These are phyloP conservation scores for Candida quercuum DNA, from an alignment of 805 yeast genomes.

Conservation along the genomic window DNA sequence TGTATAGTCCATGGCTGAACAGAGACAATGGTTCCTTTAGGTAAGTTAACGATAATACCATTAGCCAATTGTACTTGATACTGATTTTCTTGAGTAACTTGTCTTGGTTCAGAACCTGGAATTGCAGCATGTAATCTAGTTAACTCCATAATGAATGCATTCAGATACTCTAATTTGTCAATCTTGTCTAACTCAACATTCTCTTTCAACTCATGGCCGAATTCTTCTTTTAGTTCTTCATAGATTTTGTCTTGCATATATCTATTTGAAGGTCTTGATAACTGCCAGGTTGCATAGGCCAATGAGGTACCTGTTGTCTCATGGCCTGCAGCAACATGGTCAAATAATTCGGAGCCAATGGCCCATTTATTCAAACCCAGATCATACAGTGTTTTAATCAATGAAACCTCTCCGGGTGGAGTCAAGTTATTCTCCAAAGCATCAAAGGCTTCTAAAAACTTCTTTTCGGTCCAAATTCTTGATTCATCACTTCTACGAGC, in stretches of 20 bases:
- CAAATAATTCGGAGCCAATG: conserved; percentile 47
- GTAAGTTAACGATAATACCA: conserved; percentile 30
- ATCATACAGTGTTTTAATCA: conserved; percentile 18
- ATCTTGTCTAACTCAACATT: conserved; percentile 31
- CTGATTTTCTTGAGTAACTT: conserved; percentile 30
- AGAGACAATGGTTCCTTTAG: conserved; percentile 51
- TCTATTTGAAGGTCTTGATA: conserved; percentile 44
- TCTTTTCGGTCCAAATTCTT: conserved; percentile 38
- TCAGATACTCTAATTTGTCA: conserved; percentile 50
- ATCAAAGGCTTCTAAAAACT: conserved; percentile 21
- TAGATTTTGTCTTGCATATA: conserved; percentile 42
- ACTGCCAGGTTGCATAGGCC: conserved; percentile 52
- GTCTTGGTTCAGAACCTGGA: conserved; percentile 70
- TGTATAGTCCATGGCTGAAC: conserved; percentile 66
- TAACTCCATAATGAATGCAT: conserved; percentile 59
- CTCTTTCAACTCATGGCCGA: conserved; percentile 28
- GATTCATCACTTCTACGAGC: conserved; percentile 33
- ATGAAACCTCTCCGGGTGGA: conserved; percentile 12
- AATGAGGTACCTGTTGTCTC: conserved; percentile 68
- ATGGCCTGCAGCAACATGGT: conserved; percentile 74
- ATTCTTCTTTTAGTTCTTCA: conserved; percentile 36
- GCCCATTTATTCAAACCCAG: conserved; percentile 22
- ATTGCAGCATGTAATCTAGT: conserved; percentile 63
- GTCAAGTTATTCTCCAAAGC: conserved; percentile 15
- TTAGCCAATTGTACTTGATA: conserved; percentile 13